A percentile compares a stretch with the other conserved stretches of the same genome.
Evolutionary conservation across 306 rosid genomes (phyloP).

Genomic region (Begonia masoniana): DNA sequence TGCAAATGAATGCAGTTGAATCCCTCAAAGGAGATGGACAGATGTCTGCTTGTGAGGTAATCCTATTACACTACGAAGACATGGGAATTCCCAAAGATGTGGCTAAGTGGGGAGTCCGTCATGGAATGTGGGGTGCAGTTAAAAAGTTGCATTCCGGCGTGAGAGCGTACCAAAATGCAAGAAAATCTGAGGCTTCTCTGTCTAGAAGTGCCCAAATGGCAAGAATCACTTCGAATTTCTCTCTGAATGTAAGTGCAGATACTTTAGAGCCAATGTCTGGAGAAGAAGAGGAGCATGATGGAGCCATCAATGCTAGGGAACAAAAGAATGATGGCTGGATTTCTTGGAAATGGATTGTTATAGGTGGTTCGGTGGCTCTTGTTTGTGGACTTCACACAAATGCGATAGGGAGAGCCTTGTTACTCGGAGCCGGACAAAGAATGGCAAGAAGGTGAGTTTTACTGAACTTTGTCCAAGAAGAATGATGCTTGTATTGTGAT

Average conservation of each 20-base stretch:
- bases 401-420: slow-evolving; percentile 59
- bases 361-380: slow-evolving; percentile 89
- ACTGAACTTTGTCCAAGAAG: no score
- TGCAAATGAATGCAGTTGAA: slow-evolving; percentile 54
- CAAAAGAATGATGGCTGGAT: slow-evolving; percentile 33
- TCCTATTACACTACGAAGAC: slow-evolving; percentile 82
- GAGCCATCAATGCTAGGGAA: slow-evolving; percentile 9
- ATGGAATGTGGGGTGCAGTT: slow-evolving; percentile 98
- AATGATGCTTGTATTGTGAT: no score
- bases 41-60: slow-evolving; percentile 83
- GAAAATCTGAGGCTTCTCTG: slow-evolving; percentile 45
- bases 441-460: slow-evolving; percentile 42
- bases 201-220: slow-evolving; percentile 79
- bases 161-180: slow-evolving; percentile 84
- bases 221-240: slow-evolving; percentile 49
- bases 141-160: slow-evolving; percentile 86
- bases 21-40: slow-evolving; percentile 91
- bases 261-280: slow-evolving; percentile 21
- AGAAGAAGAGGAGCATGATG: slow-evolving; percentile 28
- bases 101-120: slow-evolving; percentile 94
- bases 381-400: slow-evolving; percentile 82
- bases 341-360: slow-evolving; percentile 90
- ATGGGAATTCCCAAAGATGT: slow-evolving; percentile 99
- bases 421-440: slow-evolving; percentile 89
- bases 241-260: slow-evolving; percentile 29